phyloP scores from a whole-genome alignment of 768 basidiomycete genomes.

The Epithele typhae region DNA sequence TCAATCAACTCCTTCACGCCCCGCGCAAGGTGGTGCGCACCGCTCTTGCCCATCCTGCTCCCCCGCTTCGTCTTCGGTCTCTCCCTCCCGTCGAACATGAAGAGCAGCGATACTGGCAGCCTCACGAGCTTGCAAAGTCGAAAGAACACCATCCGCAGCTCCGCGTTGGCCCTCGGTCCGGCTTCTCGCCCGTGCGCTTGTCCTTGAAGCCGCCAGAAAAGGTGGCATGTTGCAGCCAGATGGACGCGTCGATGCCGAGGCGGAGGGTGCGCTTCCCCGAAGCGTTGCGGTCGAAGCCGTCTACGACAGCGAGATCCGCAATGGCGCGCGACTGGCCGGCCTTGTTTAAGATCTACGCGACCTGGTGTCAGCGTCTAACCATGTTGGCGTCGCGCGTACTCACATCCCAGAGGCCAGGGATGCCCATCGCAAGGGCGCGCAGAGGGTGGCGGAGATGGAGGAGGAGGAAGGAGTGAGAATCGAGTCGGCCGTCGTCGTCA shows the following conservation, averaged over 20 bases:
- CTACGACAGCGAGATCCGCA: constrained; percentile 31
- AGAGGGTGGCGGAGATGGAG: not conserved
- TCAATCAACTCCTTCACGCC: constrained; percentile 21
- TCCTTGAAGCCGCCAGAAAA: constrained; percentile 11
- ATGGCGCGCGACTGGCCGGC: constrained; percentile 35
- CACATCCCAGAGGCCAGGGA: constrained; percentile 24
- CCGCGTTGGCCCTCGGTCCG: constrained; percentile 33
- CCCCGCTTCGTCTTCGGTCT: constrained; percentile 39
- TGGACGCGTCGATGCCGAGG: constrained; percentile 39
- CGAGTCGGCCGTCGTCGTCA: not conserved
- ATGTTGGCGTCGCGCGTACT: not conserved
- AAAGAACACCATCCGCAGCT: constrained; percentile 41
- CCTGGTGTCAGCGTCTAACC: too few species aligned
- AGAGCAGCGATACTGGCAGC: constrained; percentile 38
- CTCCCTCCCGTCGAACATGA: constrained; percentile 44
- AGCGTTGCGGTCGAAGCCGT: constrained; percentile 36
- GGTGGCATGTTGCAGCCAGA: constrained; percentile 30
- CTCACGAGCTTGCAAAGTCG: constrained; percentile 32
- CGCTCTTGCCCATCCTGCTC: constrained; percentile 24
- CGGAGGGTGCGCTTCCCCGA: constrained; percentile 33
- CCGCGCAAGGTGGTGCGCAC: constrained; percentile 18
- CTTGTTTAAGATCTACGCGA: constrained; percentile 32
- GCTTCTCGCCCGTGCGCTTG: not conserved
- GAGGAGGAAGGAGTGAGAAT: not conserved
- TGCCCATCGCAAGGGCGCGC: constrained; percentile 17